A percentile compares a stretch with the other conserved stretches of the same genome.
Evolutionary conservation across 139 green algal genomes (phyloP).

Genomic region (Coelastrella sp.): DNA sequence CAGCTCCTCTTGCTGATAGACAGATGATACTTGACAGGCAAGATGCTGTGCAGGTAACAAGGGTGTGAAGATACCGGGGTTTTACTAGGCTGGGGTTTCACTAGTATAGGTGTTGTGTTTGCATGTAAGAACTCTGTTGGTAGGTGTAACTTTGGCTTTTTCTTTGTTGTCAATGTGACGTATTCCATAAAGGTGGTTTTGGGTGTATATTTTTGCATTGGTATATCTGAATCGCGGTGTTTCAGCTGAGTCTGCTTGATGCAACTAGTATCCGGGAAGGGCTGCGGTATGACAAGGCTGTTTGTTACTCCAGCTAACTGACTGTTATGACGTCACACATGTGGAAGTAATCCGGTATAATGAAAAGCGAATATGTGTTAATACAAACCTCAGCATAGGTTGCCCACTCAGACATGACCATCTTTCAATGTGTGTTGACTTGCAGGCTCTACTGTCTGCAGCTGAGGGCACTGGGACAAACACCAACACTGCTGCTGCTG

Average conservation of each 20-base stretch:
- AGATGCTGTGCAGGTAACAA: slow-evolving; percentile 77
- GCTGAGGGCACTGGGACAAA: background rate
- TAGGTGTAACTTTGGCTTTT: too few relatives aligned
- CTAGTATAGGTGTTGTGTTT: background rate
- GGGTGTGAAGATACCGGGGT: slow-evolving; percentile 22
- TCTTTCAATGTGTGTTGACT: background rate
- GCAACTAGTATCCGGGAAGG: too few relatives aligned
- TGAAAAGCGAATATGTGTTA: background rate
- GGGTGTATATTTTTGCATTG: too few relatives aligned
- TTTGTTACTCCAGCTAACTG: too few relatives aligned
- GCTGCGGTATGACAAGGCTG: too few relatives aligned
- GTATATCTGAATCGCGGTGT: too few relatives aligned
- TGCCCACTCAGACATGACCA: too few relatives aligned
- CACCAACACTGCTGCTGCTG: slow-evolving; percentile 7
- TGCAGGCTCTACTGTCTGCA: slow-evolving; percentile 5
- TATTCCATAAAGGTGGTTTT: too few relatives aligned
- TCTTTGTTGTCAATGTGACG: too few relatives aligned
- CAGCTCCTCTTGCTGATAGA: slow-evolving; percentile 65
- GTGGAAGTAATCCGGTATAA: too few relatives aligned
- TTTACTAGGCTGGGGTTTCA: background rate
- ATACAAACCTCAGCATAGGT: background rate
- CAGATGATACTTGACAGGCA: slow-evolving; percentile 70
- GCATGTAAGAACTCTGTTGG: background rate
- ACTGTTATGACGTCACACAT: too few relatives aligned
- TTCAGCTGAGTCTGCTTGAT: too few relatives aligned